Evolutionary conservation across 352 stramenopile species (phyloP).

Genomic region (Phytophthora uliginosa): DNA sequence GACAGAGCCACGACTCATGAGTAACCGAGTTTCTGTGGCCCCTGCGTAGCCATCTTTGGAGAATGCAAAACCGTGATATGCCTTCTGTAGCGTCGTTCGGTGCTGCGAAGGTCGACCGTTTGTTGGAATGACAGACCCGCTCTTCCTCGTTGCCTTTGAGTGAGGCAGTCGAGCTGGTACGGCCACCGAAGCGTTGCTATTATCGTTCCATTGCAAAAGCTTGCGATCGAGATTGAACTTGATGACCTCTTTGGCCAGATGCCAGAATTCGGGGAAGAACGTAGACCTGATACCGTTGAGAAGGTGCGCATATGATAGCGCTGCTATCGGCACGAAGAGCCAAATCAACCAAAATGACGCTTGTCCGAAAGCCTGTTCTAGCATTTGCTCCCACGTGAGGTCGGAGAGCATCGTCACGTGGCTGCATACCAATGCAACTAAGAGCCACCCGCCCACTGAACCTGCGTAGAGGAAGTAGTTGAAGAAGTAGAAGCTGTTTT

Average conservation of each 20-base stretch:
- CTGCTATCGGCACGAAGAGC: constrained; percentile 62
- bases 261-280: constrained; percentile 83
- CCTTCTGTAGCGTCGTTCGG: constrained; percentile 41
- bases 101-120: constrained; percentile 25
- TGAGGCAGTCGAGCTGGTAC: constrained; percentile 43
- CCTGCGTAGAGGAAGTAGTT: constrained; percentile 77
- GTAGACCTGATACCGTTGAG: constrained; percentile 63
- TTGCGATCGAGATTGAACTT: constrained; percentile 73
- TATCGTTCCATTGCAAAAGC: constrained; percentile 75
- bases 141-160: constrained; percentile 28
- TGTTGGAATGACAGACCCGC: constrained; percentile 51
- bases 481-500: constrained; percentile 79
- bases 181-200: constrained; percentile 59
- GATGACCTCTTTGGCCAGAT: constrained; percentile 79
- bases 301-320: constrained; percentile 65
- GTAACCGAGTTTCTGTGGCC: constrained; percentile 58
- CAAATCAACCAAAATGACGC: constrained; percentile 68
- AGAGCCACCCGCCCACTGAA: constrained; percentile 72
- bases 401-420: constrained; percentile 67
- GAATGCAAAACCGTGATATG: constrained; percentile 82
- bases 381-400: constrained; percentile 79
- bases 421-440: constrained; percentile 66
- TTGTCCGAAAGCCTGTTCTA: constrained; percentile 69
- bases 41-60: constrained; percentile 68
- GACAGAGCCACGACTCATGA: constrained; percentile 59